Evolutionary conservation across 192 early-diverging fungal genomes (phyloP).

Genomic region (Coemansia guatemalensis): DNA sequence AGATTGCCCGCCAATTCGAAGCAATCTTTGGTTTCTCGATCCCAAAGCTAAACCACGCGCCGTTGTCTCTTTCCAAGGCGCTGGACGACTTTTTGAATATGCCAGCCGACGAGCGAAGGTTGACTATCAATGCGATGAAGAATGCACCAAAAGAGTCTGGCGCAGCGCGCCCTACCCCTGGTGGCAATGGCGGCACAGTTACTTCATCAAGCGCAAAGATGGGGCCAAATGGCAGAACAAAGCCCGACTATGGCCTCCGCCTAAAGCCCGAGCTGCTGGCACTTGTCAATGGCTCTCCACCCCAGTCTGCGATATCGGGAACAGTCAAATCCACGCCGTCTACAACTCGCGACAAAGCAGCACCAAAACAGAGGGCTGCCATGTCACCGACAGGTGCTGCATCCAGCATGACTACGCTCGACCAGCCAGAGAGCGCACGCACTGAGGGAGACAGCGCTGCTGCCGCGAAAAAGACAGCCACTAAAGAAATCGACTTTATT

Average conservation of each 20-base stretch:
- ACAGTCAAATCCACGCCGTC: not conserved
- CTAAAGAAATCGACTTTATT: conserved; percentile 49
- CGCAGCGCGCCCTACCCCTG: not conserved
- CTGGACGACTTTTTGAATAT: conserved; percentile 54
- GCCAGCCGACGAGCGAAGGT: conserved; percentile 33
- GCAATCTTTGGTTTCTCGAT: conserved; percentile 53
- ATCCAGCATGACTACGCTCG: conserved; percentile 17
- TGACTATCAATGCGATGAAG: conserved; percentile 33
- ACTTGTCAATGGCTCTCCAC: conserved; percentile 13
- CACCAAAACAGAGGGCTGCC: not conserved
- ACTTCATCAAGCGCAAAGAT: conserved; percentile 2
- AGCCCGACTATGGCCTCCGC: conserved; percentile 46
- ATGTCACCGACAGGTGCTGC: not conserved
- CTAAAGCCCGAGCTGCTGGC: conserved; percentile 50
- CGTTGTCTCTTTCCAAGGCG: conserved; percentile 52
- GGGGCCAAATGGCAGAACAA: conserved; percentile 20
- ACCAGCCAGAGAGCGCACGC: conserved; percentile 5
- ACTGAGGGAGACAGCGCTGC: not conserved
- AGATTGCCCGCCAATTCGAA: conserved; percentile 51
- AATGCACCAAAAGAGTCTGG: conserved; percentile 20
- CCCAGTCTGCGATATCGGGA: conserved; percentile 2
- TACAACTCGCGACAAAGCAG: not conserved
- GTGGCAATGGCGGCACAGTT: not conserved
- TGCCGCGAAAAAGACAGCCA: conserved; percentile 1
- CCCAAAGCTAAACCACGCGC: conserved; percentile 53